Base-by-base conservation (phyloP, 2,329 filamentous ascomycete genomes). In the Coniochaeta ligniaria region DNA sequence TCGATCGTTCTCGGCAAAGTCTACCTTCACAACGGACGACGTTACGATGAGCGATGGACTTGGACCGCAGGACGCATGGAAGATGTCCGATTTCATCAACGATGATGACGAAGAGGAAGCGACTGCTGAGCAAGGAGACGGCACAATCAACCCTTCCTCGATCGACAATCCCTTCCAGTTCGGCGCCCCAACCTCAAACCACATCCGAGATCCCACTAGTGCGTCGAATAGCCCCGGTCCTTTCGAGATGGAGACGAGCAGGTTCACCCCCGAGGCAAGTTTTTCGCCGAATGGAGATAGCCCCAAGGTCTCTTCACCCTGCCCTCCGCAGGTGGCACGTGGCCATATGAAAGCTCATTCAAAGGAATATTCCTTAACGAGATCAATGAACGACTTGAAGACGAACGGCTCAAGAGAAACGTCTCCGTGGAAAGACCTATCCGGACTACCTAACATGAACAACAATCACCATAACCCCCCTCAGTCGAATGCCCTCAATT, bases 401-500 rank as follows among this genome's bases (percentile, higher is more conserved):
- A 78, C 77, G 47, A 71, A 72, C 33, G 73, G 71, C 28, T 84
- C 82, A 1, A 75, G 81, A 63, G 83, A 85, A 66, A 75, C 78
- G 22, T 86, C 84, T 1, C 83, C 83, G 14, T 75, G 47, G 47
- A 52, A 26, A 22, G 47, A 52, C 17, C 2, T 28, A 52, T 52
- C 47, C 16, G 47, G 47, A 31, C 24, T 80, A 65, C 81, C 81
- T 16, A 78, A 76, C 47, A 76, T 82, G 66, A 73, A 79, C 31
- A 31, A n/a, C 47, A 73, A 77, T 33, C 83, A 80, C 71, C 80
- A 83, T 33, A 78, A 75, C 65, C 78, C 80, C 2, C 84, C 83
- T 1, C 82, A 83, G 1, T 70, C 75, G 9, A 70, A 76, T 26
- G 71, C 80, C 43, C 78, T 83, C 58, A 74, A 76, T 62, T 76